Base-by-base conservation (phyloP, 129 eudicot genomes). In the Escallonia herrerae region DNA sequence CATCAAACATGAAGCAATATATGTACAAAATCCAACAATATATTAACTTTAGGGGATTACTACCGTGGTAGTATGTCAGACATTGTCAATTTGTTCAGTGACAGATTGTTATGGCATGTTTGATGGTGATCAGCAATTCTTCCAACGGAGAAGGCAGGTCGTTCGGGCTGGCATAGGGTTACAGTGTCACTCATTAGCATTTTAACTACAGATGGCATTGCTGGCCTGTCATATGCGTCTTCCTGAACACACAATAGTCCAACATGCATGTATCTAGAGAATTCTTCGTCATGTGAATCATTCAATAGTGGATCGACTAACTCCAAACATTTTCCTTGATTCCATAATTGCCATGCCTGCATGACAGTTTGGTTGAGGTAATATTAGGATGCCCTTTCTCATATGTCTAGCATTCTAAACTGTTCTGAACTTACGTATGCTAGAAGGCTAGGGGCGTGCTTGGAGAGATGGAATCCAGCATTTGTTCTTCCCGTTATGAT, bases 401-500 rank as follows among this genome's bases (percentile, higher is more conserved):
- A 22, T 51, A 38, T 51, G 50, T 51, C 6, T 22, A 10, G 37
- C 3, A 63, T 2, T 8, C 6, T 15, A 63, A 9, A 2, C 15
- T 1, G 22, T 47, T 22, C 40, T 39, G 43, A 66, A 66, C 70
- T 53, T 66, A 66, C 70, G 43, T 66, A 66, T 13, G 70, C 12
- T 2, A 52, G 49, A 40, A 69, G 63, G 57, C 64, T 68, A 56
- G 46, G 63, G 51, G 39, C 42, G 13, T 2, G 42, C 39, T 50
- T 46, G 15, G 59, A 14, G 47, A 45, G 49, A 69, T 39, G 65
- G 51, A 14, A 58, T 38, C 11, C 65, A 58, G 46, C 45, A 58
- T 69, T 69, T 50, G 12, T 69, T 58, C 40, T 66, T 22, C 88
- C 88, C 53, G 65, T 74, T 46, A 83, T 65, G 6, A 83, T 76